Evolutionary conservation across 2,329 filamentous ascomycete species (phyloP).

Genomic region (Rhynchosporium graminicola): DNA sequence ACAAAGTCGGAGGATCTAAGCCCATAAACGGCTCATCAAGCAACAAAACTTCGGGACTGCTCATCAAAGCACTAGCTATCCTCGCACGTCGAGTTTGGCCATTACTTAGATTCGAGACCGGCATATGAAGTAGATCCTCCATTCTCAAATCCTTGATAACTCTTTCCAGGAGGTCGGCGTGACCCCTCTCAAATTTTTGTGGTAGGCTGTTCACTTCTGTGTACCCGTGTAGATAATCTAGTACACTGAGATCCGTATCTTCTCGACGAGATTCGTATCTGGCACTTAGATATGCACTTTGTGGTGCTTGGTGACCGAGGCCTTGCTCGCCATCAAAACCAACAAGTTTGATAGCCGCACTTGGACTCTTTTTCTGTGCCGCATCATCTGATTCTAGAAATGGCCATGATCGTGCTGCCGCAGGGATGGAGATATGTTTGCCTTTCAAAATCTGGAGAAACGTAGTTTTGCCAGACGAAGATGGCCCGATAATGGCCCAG

Average conservation of each 20-base stretch:
- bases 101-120: slow-evolving; percentile 88
- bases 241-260: slow-evolving; percentile 81
- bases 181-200: slow-evolving; percentile 51
- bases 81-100: slow-evolving; percentile 85
- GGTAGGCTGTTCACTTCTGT: slow-evolving; percentile 77
- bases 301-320: slow-evolving; percentile 55
- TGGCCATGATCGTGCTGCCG: slow-evolving; percentile 75
- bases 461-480: slow-evolving; percentile 76
- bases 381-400: slow-evolving; percentile 65
- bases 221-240: slow-evolving; percentile 79
- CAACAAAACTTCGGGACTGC: slow-evolving; percentile 76
- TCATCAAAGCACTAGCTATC: slow-evolving; percentile 83
- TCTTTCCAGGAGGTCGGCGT: slow-evolving; percentile 54
- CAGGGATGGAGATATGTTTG: slow-evolving; percentile 72
- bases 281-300: slow-evolving; percentile 83
- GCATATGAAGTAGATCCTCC: slow-evolving; percentile 69
- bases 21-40: slow-evolving; percentile 97
- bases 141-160: slow-evolving; percentile 73
- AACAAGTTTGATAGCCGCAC: slow-evolving; percentile 79
- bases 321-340: slow-evolving; percentile 79
- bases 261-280: slow-evolving; percentile 88
- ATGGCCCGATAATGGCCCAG: slow-evolving; percentile 85
- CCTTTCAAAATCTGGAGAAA: slow-evolving; percentile 80
- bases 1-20: slow-evolving; percentile 80
- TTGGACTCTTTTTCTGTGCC: slow-evolving; percentile 52